phyloP scores from a whole-genome alignment of 2,329 filamentous ascomycete genomes.

The Pezicula radicicola region DNA sequence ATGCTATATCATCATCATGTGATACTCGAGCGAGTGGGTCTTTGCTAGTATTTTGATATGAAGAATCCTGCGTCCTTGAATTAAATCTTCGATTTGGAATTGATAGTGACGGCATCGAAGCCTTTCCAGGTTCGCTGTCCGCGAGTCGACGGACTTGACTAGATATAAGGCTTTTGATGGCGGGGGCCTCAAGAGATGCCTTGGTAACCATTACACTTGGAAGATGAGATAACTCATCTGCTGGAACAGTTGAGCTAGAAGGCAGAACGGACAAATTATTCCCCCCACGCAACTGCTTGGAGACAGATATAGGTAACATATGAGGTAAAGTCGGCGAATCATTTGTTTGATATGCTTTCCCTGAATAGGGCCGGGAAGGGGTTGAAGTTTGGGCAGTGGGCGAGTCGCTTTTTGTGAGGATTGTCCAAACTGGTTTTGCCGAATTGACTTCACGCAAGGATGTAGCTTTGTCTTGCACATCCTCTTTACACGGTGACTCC shows the following conservation, averaged over 20 bases:
- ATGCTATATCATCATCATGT: constrained; percentile 21
- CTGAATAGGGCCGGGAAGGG: not conserved
- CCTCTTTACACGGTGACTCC: constrained; percentile 13
- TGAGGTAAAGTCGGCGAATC: too few relatives aligned
- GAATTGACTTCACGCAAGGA: not conserved
- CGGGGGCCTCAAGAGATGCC: not conserved
- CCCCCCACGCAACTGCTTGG: too few relatives aligned
- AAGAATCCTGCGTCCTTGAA: constrained; percentile 14
- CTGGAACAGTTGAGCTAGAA: too few relatives aligned
- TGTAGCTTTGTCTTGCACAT: not conserved
- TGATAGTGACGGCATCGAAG: not conserved
- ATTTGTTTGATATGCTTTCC: too few relatives aligned
- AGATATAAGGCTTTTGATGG: not conserved
- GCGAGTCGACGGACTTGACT: constrained; percentile 6
- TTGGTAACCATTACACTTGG: not conserved
- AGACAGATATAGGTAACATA: too few relatives aligned
- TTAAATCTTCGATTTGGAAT: constrained; percentile 2
- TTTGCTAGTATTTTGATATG: constrained; percentile 5
- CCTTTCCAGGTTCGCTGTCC: constrained; percentile 14
- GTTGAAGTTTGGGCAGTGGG: not conserved
- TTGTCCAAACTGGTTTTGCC: not conserved
- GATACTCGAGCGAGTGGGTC: constrained; percentile 20
- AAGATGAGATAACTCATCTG: not conserved
- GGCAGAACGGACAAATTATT: too few relatives aligned
- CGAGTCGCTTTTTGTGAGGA: not conserved